Base-by-base conservation (phyloP, 306 rosid species). In the Cucumis cinereus region DNA sequence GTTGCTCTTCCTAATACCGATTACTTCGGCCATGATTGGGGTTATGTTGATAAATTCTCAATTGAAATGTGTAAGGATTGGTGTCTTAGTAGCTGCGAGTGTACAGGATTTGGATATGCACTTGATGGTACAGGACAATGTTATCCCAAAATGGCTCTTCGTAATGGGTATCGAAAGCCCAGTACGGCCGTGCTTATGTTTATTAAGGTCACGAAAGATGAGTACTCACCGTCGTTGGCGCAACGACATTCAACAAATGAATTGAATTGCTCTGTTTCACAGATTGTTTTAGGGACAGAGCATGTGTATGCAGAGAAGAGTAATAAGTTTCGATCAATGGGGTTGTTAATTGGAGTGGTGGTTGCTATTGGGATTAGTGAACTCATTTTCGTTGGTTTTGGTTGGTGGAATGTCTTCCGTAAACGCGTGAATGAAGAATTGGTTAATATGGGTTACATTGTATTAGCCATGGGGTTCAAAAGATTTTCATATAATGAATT, bases 51-150 rank as follows among this genome's bases (percentile, higher is more conserved):
- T 30, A 36, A 60, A 24, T 2, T 82, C 7, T 77, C 83, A 3
- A 23, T 76, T 0, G 71, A 76, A 64, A 9, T 26, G 24, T 79
- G 88, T 61, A 77, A 78, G n/a, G 58, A 81, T 41, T n/a, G 22
- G 1, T 79, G 83, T 70, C 74, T 79, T 17, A 79, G 45, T 5
- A 84, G 78, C 33, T 38, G 79, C 8, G 71, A 30, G n/a, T 84
- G 83, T 79, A 77, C 54, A 16, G 85, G 81, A n/a, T 84, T 82
- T 50, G 88, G 85, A 64, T 82, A 72, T 60, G 73, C 83, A 40
- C 52, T 68, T 2, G 83, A 81, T 36, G 88, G 83, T 8, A 1
- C 16, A 2, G 88, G 85, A 14, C 60, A 56, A 5, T 82, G 85
- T 61, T 84, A 47, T 72, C 85, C 83, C 4, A 82, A 84, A 35